Evolutionary conservation across 169 alveolate species (phyloP), one percentile per base, ranked within the genome.

Genomic region (Cyclospora cayetanensis): DNA sequence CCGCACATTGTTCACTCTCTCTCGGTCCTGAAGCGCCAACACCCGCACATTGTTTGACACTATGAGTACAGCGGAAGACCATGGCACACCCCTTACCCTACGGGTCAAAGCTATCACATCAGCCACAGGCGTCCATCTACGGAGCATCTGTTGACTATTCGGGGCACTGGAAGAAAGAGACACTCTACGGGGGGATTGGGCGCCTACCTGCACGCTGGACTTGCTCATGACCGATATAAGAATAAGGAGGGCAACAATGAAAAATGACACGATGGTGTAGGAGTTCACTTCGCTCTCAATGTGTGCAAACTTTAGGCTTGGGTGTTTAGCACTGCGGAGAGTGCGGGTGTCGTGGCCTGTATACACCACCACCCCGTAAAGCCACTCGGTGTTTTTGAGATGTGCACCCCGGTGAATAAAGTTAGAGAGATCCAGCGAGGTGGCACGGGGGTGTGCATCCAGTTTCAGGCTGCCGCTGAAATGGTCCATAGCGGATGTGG

Each of bases 281-380:
- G 66, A 15, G 87, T 88, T 88, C 65, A 72, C 65, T 43, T 88
- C 87, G 22, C 60, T 43, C 65, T 88, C 92, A 35, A 88, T 88
- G 66, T 88, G 86, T 1, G 92, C 39, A 34, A 66, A 70, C 84
- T 70, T 88, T 76, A 31, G 34, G 12, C 80, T 31, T 2, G 87
- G 92, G 31, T 66, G 80, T 9, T 46, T 46, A 1, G 91, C 82
- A 46, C 50, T 63, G 25, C 46, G 79, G 29, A 52, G 86, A 34
- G 98, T 98, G 93, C 98, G 98, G 9, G 99, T 98, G 65, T 98
- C 98, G 80, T 96, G 98, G 5, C 99, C 99, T n/a, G 99, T 97
- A 94, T 98, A 98, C 27, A 97, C 97, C 35, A 97, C 98, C 12
- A 98, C 94, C 15, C 99, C 99, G 46, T 95, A 91, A 31, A 98